Evolutionary conservation across 1,284 basidiomycete genomes (phyloP), one percentile per base, ranked within the genome.

Genomic region (Coniophora puteana): DNA sequence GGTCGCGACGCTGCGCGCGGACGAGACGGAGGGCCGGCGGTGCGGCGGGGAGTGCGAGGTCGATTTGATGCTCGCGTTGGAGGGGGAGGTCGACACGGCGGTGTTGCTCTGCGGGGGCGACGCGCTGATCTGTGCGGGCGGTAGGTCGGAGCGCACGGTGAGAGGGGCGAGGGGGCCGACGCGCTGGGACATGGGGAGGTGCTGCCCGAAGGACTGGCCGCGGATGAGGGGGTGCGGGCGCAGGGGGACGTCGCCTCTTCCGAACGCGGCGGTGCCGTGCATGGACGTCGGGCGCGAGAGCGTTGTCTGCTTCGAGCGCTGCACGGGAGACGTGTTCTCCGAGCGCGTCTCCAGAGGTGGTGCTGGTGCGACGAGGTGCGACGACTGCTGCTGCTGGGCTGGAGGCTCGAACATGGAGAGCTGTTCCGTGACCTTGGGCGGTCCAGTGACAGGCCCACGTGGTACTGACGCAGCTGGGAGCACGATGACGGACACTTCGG

Each of bases 201-300:
- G 41, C 41, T 72, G 69, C 8, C 78, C 76, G 45, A 72, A 77
- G 0, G 84, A 84, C 48, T 80, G 71, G 8, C 82, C 83, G 41
- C 84, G 79, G 48, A 88, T 85, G 38, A 88, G 70, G 6, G 84
- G 85, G 54, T 88, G 84, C 1, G 81, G 83, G 16, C 81, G 79
- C 38, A 83, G 61, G 17, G 65, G 46, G 11, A 49, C 54, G 13
- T 62, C 57, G 24, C 64, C 55, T 50, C 61, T 63, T n/a, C n/a
- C n/a, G n/a, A n/a, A n/a, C 43, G 67, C 66, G 33, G 63, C 52
- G 24, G 74, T 55, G 16, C 82, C 83, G 53, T 81, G 77, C 14
- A 64, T 73, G 4, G 84, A 85, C 23, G 80, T 71, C 11, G 82
- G 80, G 16, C 83, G 76, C n/a, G 78, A 68, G 52, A 63, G 52